Conservation (phyloP, 108 stramenopile genomes). For the Pseudonitzschia multistriata region DNA sequence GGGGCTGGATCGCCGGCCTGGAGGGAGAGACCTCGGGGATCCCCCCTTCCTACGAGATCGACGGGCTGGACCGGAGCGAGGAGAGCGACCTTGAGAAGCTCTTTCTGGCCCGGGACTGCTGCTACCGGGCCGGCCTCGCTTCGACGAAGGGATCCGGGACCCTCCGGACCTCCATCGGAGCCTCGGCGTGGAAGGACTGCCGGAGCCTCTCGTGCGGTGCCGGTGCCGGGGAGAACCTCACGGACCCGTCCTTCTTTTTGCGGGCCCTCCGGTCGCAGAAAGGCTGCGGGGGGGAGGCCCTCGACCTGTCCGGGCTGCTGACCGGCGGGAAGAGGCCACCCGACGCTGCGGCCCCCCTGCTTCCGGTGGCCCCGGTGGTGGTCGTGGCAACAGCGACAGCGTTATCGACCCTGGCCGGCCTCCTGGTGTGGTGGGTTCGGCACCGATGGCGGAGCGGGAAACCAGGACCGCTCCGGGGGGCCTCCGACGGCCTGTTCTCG, state of each 20-base stretch:
- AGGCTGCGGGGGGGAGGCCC: conserved; percentile 2
- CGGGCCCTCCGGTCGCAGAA: conserved; percentile 9
- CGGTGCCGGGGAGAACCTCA: no score
- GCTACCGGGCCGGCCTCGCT: not conserved
- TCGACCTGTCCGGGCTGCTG: not conserved
- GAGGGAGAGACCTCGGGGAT: not conserved
- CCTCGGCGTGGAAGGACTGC: conserved; percentile 17
- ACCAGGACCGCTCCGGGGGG: not conserved
- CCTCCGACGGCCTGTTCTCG: no score
- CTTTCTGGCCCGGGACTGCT: not conserved
- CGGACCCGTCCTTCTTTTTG: not conserved
- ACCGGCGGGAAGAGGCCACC: no score
- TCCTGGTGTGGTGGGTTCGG: not conserved
- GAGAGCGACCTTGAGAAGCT: not conserved
- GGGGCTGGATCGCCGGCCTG: conserved; percentile 2
- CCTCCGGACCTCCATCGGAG: conserved; percentile 1
- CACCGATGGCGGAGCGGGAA: not conserved
- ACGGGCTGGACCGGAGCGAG: not conserved
- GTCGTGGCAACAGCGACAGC: not conserved
- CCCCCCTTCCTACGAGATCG: conserved; percentile 4
- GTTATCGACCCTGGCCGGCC: not conserved
- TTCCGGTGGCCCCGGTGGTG: not conserved
- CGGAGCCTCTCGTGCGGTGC: not conserved
- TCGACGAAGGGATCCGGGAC: not conserved
- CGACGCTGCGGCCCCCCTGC: no score